A percentile compares a stretch with the other conserved stretches of the same genome.
Evolutionary conservation across 768 basidiomycete genomes (phyloP).

Genomic region (Mycena rebaudengoi): DNA sequence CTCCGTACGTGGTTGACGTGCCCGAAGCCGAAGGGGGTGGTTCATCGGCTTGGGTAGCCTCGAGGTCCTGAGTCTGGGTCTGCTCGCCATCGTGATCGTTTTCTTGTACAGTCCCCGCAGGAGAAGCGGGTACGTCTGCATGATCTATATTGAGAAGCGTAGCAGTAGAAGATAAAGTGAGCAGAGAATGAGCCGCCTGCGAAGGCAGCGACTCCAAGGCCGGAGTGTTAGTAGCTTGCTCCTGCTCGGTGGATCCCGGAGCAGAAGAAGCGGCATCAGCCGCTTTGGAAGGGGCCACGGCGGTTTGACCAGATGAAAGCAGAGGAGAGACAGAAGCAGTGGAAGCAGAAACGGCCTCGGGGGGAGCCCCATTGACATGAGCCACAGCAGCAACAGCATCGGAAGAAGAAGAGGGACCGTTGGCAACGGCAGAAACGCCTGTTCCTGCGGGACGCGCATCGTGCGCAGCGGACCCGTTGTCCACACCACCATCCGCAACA

Average conservation of each 20-base stretch:
- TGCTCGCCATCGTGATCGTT: constrained; percentile 18
- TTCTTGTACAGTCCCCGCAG: constrained; percentile 30
- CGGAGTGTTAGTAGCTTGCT: constrained; percentile 53
- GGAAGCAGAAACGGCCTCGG: constrained; percentile 31
- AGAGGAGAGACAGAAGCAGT: constrained; percentile 41
- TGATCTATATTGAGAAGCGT: constrained; percentile 60
- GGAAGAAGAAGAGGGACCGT: constrained; percentile 30
- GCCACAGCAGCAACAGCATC: constrained; percentile 30
- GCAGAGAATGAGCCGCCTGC: constrained; percentile 41
- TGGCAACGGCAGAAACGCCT: constrained; percentile 35
- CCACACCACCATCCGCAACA: constrained; percentile 47
- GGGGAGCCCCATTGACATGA: constrained; percentile 31
- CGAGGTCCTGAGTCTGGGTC: constrained; percentile 21
- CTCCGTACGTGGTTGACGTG: constrained; percentile 56
- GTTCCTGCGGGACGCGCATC: constrained; percentile 37
- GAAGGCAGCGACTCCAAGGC: constrained; percentile 34
- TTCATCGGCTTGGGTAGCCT: constrained; percentile 43
- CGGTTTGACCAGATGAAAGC: constrained; percentile 41
- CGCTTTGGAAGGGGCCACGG: constrained; percentile 46
- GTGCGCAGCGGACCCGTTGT: constrained; percentile 47
- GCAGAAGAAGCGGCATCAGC: constrained; percentile 48
- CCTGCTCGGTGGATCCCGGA: constrained; percentile 48
- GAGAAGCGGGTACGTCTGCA: constrained; percentile 19
- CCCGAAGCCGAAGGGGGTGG: constrained; percentile 61
- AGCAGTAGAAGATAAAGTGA: constrained; percentile 57